Base-by-base conservation (phyloP, 805 yeast species). In the Wilhelminamyces savonicus region DNA sequence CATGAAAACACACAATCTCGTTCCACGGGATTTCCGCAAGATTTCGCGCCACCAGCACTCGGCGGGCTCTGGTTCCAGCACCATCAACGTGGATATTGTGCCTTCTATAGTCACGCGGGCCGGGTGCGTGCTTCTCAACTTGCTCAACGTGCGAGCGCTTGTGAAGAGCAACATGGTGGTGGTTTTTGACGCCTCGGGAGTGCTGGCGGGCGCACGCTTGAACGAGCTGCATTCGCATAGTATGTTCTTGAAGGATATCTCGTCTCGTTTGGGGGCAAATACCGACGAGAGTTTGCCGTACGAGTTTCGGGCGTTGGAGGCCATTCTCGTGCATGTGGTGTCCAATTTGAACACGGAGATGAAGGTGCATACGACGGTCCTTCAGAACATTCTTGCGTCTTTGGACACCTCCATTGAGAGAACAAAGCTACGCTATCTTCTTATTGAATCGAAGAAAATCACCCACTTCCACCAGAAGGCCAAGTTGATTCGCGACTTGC, bases 291-390 rank as follows among this genome's bases (percentile, higher is more conserved):
- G 55, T 2, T 60, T 86, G 13, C 90, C 95, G 0, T 92, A 87
- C 54, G 98, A 92, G 49, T 78, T 88, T 48, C 64, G 94, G 27
- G 98, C 97, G 0, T 51, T 92, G 23, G 98, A 92, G 48, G 78
- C 94, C 0, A 82, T 92, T 7, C 71, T 92, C 39, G 76, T 85
- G 18, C 79, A 83, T 30, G 94, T 85, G 2, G 70, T 86, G 22
- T 69, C 82, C 1, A 82, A 86, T 36, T 59, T 92, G 28, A 79
- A 80, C 27, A 78, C 88, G 1, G 98, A 92, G 50, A 77, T 88
- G 82, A 81, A 80, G 43, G 86, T 84, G 5, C 92, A 85, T 41
- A 72, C 77, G 6, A 81, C 82, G 0, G 81, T 83, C 5, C 76
- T 90, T 10, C 74, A 74, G 26, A 82, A 83, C 5, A 74, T 88